Conservation (phyloP, 768 basidiomycete genomes). For the Suillus americanus region DNA sequence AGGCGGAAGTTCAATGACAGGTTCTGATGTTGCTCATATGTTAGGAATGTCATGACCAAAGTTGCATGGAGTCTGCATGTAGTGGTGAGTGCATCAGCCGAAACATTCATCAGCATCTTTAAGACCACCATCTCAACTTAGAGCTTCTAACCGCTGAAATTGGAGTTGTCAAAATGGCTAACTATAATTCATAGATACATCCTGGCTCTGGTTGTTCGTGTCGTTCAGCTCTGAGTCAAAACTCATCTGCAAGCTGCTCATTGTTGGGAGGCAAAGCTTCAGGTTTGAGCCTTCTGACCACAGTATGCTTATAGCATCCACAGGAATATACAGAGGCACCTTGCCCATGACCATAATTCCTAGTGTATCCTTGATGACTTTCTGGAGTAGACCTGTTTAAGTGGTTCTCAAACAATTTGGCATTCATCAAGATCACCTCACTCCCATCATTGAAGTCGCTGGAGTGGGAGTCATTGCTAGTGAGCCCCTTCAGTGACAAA, state of each 20-base stretch:
- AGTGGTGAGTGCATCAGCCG: not conserved
- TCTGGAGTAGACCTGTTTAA: not conserved
- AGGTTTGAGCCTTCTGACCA: not conserved
- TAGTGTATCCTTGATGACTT: not conserved
- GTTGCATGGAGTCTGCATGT: not conserved
- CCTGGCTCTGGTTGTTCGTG: not conserved
- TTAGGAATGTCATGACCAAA: not conserved
- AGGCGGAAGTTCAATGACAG: not conserved
- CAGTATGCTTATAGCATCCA: not conserved
- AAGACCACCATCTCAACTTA: not conserved
- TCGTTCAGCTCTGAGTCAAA: not conserved
- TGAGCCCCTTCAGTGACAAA: no score
- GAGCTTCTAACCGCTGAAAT: not conserved
- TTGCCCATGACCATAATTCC: not conserved
- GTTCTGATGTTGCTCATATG: not conserved
- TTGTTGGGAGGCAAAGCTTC: not conserved
- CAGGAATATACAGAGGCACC: not conserved
- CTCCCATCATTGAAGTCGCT: not conserved
- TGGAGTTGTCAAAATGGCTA: not conserved
- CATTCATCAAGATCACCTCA: not conserved
- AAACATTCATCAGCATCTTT: not conserved
- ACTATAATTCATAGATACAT: not conserved
- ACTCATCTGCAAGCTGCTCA: not conserved
- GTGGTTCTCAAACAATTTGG: not conserved
- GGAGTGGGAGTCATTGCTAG: no score